Evolutionary conservation across 2,329 filamentous ascomycete genomes (phyloP), one percentile per base, ranked within the genome.

Genomic region (Alternaria panax): DNA sequence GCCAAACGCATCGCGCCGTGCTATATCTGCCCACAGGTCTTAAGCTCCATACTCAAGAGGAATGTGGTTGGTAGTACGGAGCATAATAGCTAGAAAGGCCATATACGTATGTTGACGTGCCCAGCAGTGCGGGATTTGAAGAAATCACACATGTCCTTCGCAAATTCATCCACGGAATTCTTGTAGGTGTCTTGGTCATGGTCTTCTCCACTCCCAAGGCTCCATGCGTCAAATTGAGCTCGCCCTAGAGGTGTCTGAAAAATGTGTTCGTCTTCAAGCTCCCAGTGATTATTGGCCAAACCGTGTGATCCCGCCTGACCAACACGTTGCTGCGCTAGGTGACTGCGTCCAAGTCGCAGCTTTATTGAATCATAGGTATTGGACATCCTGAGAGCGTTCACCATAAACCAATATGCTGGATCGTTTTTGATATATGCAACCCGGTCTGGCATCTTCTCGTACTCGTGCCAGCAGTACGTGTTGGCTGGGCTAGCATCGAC

Each of bases 201-300:
- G 16, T 54, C 56, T 48, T 59, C 56, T 2, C 50, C 56, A 25
- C 50, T 54, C 2, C 50, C 56, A 12, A 59, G 38, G 24, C 56
- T 59, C 56, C 56, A 54, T 2, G 56, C 56, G 41, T 54, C 56
- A 24, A 54, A 54, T n/a, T 59, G 56, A n/a, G 50, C 50, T 46
- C 56, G 30, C 16, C 50, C 56, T 5, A 59, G 20, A 14, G 56
- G 54, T n/a, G 56, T 47, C 25, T 38, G 46, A 24, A 54, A 59
- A 5, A 59, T 22, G 14, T 54, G 50, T 20, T 47, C 50, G 4
- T 42, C 56, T 25, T 59, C 56, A 2, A 41, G 28, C 20, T 54
- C 27, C 56, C 56, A 59, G n/a, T 59, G 56, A 12, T 48, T 46
- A 6, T 59, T 50, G 5, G 40, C 40, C 22, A 42, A 16, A 16